phyloP scores from a whole-genome alignment of 2,329 filamentous ascomycete genomes.

The Thermochaetoides dissita region DNA sequence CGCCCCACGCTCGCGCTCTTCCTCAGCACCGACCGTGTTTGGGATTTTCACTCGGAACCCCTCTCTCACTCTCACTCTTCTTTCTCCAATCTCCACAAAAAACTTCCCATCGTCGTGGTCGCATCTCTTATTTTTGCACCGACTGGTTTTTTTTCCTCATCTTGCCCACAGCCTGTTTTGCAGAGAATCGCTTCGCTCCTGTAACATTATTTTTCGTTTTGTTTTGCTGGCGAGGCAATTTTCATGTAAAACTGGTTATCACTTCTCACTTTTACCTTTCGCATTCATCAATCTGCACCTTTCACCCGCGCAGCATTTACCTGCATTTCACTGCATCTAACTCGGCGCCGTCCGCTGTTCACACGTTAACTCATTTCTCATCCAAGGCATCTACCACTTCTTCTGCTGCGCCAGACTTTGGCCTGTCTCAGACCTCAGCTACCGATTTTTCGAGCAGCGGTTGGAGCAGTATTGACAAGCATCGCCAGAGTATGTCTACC shows the following conservation, averaged over 20 bases:
- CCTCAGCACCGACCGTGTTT: no score
- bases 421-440: constrained; percentile 52
- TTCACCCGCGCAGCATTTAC: no score
- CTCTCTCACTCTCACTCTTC: no score
- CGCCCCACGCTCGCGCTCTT: no score
- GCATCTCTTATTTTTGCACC: no score
- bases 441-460: constrained; percentile 33
- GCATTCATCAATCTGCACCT: neutral
- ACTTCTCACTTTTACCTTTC: neutral
- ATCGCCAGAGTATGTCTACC: constrained; percentile 43
- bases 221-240: neutral
- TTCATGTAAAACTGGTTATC: no score
- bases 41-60: no score
- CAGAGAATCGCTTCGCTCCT: neutral
- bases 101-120: no score
- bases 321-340: no score
- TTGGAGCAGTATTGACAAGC: constrained; percentile 51
- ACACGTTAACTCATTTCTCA: constrained; percentile 8
- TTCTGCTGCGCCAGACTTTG: constrained; percentile 68
- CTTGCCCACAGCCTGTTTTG: neutral
- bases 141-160: neutral
- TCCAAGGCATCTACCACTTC: constrained; percentile 56
- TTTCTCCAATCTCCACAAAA: no score
- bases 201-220: neutral
- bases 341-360: neutral